Base-by-base conservation (phyloP, 2,329 filamentous ascomycete genomes). In the Epichloe sibirici region DNA sequence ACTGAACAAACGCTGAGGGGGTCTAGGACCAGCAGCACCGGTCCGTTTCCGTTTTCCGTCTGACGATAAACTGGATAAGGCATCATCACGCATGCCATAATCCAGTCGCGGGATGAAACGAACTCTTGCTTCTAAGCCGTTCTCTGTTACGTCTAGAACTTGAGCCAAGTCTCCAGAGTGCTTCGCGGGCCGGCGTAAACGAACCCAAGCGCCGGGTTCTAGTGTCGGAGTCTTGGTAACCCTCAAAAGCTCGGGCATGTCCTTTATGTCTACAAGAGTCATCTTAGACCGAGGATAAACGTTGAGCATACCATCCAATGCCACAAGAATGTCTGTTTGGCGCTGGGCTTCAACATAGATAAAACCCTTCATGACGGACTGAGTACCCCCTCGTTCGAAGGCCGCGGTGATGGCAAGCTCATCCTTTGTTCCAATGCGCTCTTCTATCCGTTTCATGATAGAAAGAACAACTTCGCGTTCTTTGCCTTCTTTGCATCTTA, bases 241-340 rank as follows among this genome's bases (percentile, higher is more conserved):
- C 49, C 90, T 83, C 17, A 98, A 76, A n/a, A 98, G 78, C 69
- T 97, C 93, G 2, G 93, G 91, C 84, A 96, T 95, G 69, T 98
- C 93, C 67, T 95, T 95, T 62, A 97, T 90, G 48, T 93, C 88
- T 43, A 98, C 89, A 49, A 97, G 74, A 45, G 90, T 81, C 71
- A 93, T 85, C 69, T 90, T 93, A 31, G 82, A 86, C 53, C 89
- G 83, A 51, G 91, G 88, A 66, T 96, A 98, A 39, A 95, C 86
- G 63, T 95, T 90, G 56, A 88, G 80, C 63, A 98, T 81, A 43
- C 85, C 87, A 56, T 95, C 88, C 43, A 95, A 74, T 7, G 89
- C 88, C 50, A 83, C 77, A 62, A 90, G 74, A 58, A 97, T 88
- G 68, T 96, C 90, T 45, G 87, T 87, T 65, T 93, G 86, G 56